A percentile compares a stretch with the other conserved stretches of the same genome.
Conservation (phyloP, 1,139 yeast species). For the Candida anutae region DNA sequence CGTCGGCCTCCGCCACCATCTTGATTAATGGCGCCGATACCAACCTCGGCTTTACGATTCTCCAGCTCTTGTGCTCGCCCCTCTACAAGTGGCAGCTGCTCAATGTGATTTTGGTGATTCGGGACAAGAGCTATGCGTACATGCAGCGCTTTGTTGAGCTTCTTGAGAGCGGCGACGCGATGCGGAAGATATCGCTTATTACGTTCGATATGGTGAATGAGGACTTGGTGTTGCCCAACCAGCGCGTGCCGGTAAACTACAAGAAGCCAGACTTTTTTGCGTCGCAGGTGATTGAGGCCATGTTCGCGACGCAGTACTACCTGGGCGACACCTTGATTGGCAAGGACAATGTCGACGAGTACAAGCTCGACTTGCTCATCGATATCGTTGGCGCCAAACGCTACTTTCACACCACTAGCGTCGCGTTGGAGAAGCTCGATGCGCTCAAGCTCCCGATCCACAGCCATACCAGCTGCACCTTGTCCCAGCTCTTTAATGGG, state of each 20-base stretch:
- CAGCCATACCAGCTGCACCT: slow-evolving; percentile 14
- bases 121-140: slow-evolving; percentile 15
- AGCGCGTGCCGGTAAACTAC: slow-evolving; percentile 24
- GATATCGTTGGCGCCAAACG: slow-evolving; percentile 37
- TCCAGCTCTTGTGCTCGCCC: slow-evolving; percentile 24
- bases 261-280: slow-evolving; percentile 37
- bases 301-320: slow-evolving; percentile 16
- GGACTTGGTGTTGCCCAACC: slow-evolving; percentile 32
- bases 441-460: slow-evolving; percentile 25
- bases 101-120: slow-evolving; percentile 26
- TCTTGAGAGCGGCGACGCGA: slow-evolving; percentile 16
- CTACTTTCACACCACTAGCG: slow-evolving; percentile 24
- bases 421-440: slow-evolving; percentile 24
- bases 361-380: slow-evolving; percentile 30
- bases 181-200: slow-evolving; percentile 18
- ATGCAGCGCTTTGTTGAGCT: slow-evolving; percentile 18
- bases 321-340: slow-evolving; percentile 15
- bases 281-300: slow-evolving; percentile 28
- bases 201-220: slow-evolving; percentile 30
- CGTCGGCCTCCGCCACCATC: slow-evolving; percentile 14
- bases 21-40: slow-evolving; percentile 42
- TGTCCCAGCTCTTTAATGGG: slow-evolving; percentile 21
- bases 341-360: slow-evolving; percentile 15
- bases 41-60: slow-evolving; percentile 27
- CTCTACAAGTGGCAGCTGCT: slow-evolving; percentile 15